phyloP scores from a whole-genome alignment of 768 basidiomycete species.

The Suillus plorans region DNA sequence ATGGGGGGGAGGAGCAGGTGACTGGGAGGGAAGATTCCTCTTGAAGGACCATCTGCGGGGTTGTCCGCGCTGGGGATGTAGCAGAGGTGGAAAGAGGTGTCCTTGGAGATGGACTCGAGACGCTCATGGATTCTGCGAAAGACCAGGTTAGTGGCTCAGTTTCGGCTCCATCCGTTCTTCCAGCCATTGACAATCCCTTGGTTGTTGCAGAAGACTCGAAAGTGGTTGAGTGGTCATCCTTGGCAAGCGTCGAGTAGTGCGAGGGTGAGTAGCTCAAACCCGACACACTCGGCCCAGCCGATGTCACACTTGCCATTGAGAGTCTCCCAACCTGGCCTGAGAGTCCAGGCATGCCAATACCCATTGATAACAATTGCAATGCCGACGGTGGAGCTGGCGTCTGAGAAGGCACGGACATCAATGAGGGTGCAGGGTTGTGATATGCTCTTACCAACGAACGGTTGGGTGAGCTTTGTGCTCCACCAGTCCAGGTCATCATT shows the following conservation, averaged over 20 bases:
- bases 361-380: constrained; percentile 28
- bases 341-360: constrained; percentile 29
- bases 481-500: constrained; percentile 36
- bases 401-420: constrained; percentile 24
- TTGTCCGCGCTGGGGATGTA: background rate
- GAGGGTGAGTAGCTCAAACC: constrained; percentile 40
- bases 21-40: background rate
- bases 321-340: constrained; percentile 30
- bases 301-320: constrained; percentile 33
- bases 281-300: constrained; percentile 46
- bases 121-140: too few relatives aligned
- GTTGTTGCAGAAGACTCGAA: constrained; percentile 24
- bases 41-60: background rate
- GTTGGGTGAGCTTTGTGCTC: background rate
- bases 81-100: background rate
- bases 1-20: constrained; percentile 31
- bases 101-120: too few relatives aligned
- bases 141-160: constrained; percentile 16
- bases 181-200: constrained; percentile 36
- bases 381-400: constrained; percentile 38
- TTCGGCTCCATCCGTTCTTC: constrained; percentile 30
- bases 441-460: background rate
- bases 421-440: constrained; percentile 10
- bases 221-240: background rate
- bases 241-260: constrained; percentile 3